A percentile compares a stretch with the other conserved stretches of the same genome.
These are phyloP conservation scores for Daedaleopsis nitida DNA, from an alignment of 768 basidiomycete genomes.

Conservation along the genomic window DNA sequence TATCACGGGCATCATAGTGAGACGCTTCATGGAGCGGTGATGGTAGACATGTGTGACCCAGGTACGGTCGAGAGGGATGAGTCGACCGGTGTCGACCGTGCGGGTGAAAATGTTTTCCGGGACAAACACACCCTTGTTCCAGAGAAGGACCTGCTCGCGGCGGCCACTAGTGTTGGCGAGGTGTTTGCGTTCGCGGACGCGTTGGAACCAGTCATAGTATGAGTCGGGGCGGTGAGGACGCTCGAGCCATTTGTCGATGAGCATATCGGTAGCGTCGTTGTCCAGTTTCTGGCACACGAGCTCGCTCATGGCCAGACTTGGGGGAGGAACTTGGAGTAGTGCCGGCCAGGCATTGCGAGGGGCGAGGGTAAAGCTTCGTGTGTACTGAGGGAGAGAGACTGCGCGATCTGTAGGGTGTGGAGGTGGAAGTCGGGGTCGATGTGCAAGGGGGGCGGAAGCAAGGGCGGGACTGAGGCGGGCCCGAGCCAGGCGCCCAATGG, in stretches of 20 bases:
- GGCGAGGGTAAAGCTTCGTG: background rate
- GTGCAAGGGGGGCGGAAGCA: background rate
- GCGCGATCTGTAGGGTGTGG: constrained; percentile 1
- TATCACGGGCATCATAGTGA: constrained; percentile 79
- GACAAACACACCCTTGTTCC: constrained; percentile 71
- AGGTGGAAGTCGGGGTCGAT: constrained; percentile 1
- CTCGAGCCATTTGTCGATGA: constrained; percentile 85
- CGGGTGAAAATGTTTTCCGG: constrained; percentile 82
- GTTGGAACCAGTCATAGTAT: constrained; percentile 77
- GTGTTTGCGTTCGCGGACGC: constrained; percentile 67
- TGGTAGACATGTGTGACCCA: constrained; percentile 84
- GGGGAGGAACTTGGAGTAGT: constrained; percentile 69
- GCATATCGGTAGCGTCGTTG: constrained; percentile 73
- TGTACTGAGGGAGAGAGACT: background rate
- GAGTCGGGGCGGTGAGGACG: constrained; percentile 62
- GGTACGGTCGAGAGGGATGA: constrained; percentile 79
- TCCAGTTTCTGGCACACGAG: constrained; percentile 78
- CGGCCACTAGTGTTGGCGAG: constrained; percentile 45
- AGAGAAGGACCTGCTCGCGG: constrained; percentile 44
- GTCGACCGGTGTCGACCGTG: constrained; percentile 74
- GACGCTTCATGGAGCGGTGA: constrained; percentile 71
- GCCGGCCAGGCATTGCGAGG: constrained; percentile 21
- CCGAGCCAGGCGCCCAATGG: constrained; percentile 2
- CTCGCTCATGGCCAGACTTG: constrained; percentile 72
- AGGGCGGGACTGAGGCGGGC: constrained; percentile 5